A percentile compares a stretch with the other conserved stretches of the same genome.
Conservation (phyloP, 768 basidiomycete species). For the Obba rivulosa region DNA sequence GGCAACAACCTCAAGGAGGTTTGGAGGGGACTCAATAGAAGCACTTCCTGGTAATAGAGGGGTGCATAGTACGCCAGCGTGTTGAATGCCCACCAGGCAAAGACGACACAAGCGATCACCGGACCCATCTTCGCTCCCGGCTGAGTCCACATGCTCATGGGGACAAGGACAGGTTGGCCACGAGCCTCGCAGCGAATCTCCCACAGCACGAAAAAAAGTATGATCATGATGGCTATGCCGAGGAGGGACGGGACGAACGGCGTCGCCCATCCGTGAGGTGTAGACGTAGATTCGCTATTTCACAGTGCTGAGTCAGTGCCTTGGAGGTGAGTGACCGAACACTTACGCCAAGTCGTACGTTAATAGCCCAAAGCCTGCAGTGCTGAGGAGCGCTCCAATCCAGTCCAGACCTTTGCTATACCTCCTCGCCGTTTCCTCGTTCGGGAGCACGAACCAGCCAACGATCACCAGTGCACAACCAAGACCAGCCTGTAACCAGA, state of each 20-base stretch:
- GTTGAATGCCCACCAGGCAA: constrained; percentile 30
- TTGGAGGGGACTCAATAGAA: constrained; percentile 22
- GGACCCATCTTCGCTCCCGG: constrained; percentile 25
- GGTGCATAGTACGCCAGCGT: constrained; percentile 27
- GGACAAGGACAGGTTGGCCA: constrained; percentile 25
- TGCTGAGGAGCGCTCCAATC: constrained; percentile 30
- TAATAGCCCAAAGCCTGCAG: constrained; percentile 27
- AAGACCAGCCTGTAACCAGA: constrained; percentile 29
- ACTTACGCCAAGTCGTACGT: constrained; percentile 30
- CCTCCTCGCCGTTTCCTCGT: constrained; percentile 11
- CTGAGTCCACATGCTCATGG: constrained; percentile 28
- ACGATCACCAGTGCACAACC: constrained; percentile 22
- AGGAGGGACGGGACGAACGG: constrained; percentile 28
- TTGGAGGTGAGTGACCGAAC: background rate
- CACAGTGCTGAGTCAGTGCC: too few species aligned
- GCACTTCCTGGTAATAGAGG: constrained; percentile 30
- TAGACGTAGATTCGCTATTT: constrained; percentile 27
- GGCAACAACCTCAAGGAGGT: constrained; percentile 30
- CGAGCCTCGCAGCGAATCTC: constrained; percentile 26
- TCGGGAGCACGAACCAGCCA: constrained; percentile 19
- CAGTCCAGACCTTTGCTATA: constrained; percentile 31
- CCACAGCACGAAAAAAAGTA: constrained; percentile 23
- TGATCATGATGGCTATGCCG: constrained; percentile 21
- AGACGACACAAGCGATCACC: constrained; percentile 26
- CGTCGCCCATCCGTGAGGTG: constrained; percentile 27